These are phyloP conservation scores for Penicillium sp. DNA, from an alignment of 2,329 filamentous ascomycete species.

Conservation along the genomic window DNA sequence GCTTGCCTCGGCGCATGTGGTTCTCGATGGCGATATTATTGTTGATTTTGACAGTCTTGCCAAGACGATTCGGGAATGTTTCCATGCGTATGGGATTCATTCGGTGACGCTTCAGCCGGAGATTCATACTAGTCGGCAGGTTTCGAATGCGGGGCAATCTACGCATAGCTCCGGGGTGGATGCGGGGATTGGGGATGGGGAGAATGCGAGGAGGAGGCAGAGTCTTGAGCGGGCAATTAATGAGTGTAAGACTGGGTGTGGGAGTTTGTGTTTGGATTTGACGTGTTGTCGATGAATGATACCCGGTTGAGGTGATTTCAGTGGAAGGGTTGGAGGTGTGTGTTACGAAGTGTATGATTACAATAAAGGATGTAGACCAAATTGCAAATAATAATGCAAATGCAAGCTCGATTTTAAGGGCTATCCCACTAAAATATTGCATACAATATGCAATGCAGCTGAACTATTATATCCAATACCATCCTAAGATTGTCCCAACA, in stretches of 20 bases:
- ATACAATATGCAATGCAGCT: background rate
- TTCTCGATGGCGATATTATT: conserved; percentile 1
- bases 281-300: conserved; percentile 6
- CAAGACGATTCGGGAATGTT: conserved; percentile 14
- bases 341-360: background rate
- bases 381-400: conserved; percentile 6
- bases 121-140: background rate
- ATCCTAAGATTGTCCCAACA: conserved; percentile 2
- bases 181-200: background rate
- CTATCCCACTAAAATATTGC: background rate
- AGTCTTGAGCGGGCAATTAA: background rate
- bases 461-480: conserved; percentile 11
- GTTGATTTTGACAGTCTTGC: conserved; percentile 10
- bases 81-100: conserved; percentile 17
- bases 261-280: conserved; percentile 8
- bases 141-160: background rate
- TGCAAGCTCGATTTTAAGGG: conserved; percentile 1
- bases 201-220: background rate
- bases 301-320: too few relatives aligned
- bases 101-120: conserved; percentile 19
- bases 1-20: conserved; percentile 12
- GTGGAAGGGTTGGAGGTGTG: background rate
- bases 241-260: conserved; percentile 8
- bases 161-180: background rate
- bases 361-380: background rate